phyloP scores from a whole-genome alignment of 345 rosid species.

The Litchi chinensis region DNA sequence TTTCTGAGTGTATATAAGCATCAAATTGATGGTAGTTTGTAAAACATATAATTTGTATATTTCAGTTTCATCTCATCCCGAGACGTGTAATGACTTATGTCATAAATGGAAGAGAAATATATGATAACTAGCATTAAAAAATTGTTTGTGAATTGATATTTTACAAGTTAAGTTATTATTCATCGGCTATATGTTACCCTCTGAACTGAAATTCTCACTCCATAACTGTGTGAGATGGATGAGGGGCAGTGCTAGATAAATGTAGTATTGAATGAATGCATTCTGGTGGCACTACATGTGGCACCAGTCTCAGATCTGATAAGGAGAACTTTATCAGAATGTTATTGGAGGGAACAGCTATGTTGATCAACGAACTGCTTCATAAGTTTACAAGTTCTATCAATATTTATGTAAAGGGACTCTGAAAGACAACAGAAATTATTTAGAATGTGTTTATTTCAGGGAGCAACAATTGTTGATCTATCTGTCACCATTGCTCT shows the following conservation, averaged over 20 bases:
- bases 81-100: not conserved
- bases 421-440: not conserved
- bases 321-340: not conserved
- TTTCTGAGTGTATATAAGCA: not conserved
- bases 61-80: not conserved
- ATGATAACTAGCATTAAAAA: not conserved
- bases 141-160: not conserved
- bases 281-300: not conserved
- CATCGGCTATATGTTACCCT: not conserved
- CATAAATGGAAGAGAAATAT: not conserved
- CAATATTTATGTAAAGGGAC: not conserved
- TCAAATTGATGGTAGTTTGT: not conserved
- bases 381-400: not conserved
- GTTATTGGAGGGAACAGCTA: not conserved
- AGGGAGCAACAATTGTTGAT: slow-evolving; percentile 97
- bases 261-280: too few species aligned
- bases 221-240: not conserved
- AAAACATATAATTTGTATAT: not conserved
- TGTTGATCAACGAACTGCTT: not conserved
- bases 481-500: slow-evolving; percentile 61
- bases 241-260: too few species aligned
- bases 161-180: not conserved
- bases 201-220: not conserved
- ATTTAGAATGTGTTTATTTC: slow-evolving; percentile 23
- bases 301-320: not conserved